phyloP scores from a whole-genome alignment of 352 stramenopile genomes.

The Phytophthora sp. region DNA sequence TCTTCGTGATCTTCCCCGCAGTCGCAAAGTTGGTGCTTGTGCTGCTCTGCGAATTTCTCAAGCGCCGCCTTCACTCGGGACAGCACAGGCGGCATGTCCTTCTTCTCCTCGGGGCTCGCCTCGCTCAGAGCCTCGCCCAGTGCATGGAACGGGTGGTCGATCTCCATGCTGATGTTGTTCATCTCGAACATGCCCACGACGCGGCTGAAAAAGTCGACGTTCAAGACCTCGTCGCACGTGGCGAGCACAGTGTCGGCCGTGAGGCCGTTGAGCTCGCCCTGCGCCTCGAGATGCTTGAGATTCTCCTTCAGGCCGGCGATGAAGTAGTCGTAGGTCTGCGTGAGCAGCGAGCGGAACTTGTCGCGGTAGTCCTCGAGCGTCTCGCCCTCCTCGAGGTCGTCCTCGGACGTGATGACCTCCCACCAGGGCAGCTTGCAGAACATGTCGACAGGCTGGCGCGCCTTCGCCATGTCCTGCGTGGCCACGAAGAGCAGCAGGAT shows the following conservation, averaged over 20 bases:
- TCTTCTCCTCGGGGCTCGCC: slow-evolving; percentile 61
- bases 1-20: slow-evolving; percentile 52
- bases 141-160: slow-evolving; percentile 84
- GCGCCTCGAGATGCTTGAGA: slow-evolving; percentile 41
- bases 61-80: slow-evolving; percentile 67
- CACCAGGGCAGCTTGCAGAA: slow-evolving; percentile 93
- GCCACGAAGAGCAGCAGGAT: slow-evolving; percentile 67
- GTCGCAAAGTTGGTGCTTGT: slow-evolving; percentile 50
- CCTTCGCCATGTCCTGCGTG: slow-evolving; percentile 57
- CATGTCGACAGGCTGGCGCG: slow-evolving; percentile 75
- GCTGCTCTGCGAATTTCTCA: slow-evolving; percentile 71
- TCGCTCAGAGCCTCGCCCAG: slow-evolving; percentile 67
- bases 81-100: slow-evolving; percentile 68
- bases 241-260: slow-evolving; percentile 53
- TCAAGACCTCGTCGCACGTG: slow-evolving; percentile 63
- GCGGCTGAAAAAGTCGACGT: slow-evolving; percentile 83
- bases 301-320: slow-evolving; percentile 62
- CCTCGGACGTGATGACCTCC: slow-evolving; percentile 83
- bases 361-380: slow-evolving; percentile 73
- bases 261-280: slow-evolving; percentile 66
- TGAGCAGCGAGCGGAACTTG: slow-evolving; percentile 66
- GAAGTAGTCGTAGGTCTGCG: slow-evolving; percentile 66
- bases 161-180: slow-evolving; percentile 96
- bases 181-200: slow-evolving; percentile 97
- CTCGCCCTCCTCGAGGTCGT: slow-evolving; percentile 62